Conservation (phyloP, 2,329 filamentous ascomycete genomes). For the Paecilomyces variotii region DNA sequence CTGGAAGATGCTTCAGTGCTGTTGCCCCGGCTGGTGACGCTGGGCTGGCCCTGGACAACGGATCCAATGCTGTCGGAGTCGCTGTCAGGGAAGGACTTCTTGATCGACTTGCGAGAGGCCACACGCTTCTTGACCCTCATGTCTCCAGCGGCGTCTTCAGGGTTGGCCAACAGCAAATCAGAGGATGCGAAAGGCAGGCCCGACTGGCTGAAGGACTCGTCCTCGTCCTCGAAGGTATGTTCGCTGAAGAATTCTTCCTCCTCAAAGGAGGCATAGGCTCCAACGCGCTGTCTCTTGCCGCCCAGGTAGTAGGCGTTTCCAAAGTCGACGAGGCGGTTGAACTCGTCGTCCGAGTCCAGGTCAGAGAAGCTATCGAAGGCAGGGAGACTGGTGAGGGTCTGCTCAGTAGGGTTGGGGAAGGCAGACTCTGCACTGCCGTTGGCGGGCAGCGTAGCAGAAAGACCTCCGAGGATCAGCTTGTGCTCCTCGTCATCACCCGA, state of each 20-base stretch:
- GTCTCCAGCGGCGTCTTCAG: constrained; percentile 33
- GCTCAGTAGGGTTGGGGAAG: constrained; percentile 37
- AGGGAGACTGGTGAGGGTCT: constrained; percentile 54
- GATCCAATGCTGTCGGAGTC: constrained; percentile 21
- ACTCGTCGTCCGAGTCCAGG: constrained; percentile 84
- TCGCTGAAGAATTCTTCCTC: constrained; percentile 71
- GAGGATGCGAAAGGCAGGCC: constrained; percentile 54
- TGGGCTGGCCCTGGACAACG: constrained; percentile 19
- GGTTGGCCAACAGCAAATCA: constrained; percentile 21
- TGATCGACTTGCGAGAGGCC: constrained; percentile 30
- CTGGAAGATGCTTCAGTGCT: constrained; percentile 31
- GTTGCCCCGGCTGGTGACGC: constrained; percentile 20
- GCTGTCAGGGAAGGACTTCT: constrained; percentile 19
- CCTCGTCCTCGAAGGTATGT: constrained; percentile 67
- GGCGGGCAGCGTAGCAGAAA: constrained; percentile 28
- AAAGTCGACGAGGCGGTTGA: constrained; percentile 67
- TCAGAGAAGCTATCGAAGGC: constrained; percentile 81
- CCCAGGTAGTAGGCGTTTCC: constrained; percentile 53
- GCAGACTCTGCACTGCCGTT: constrained; percentile 29
- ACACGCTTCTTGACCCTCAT: constrained; percentile 45
- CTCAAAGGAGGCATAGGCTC: constrained; percentile 62
- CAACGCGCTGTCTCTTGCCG: constrained; percentile 64
- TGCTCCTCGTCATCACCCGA: constrained; percentile 30
- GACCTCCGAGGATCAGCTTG: constrained; percentile 27
- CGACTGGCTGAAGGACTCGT: constrained; percentile 52